Base-by-base conservation (phyloP, 2,329 filamentous ascomycete genomes). In the Colletotrichum acutatum region DNA sequence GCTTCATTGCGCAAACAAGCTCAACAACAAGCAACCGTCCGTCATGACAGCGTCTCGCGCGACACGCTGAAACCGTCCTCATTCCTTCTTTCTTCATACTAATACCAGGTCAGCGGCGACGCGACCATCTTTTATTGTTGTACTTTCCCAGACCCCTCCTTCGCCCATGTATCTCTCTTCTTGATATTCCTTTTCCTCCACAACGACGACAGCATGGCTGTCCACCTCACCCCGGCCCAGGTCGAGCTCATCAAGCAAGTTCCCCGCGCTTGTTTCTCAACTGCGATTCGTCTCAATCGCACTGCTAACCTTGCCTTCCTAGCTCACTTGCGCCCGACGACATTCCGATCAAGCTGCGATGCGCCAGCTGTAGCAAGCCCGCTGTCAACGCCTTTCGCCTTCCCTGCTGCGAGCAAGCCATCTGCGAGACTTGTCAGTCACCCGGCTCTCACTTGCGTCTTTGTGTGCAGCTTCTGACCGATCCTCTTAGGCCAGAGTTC, bases 311-410 rank as follows among this genome's bases (percentile, higher is more conserved):
- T 16, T 19, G 75, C 70, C 59, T 77, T 74, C 65, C 58, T 49
- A 97, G 95, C 82, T 92, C 93, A 62, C 88, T 98, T 73, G 86
- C 90, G 24, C 90, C 93, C 76, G 94, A 96, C 78, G 94, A 97
- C 75, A 95, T 98, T 71, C 97, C 97, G n/a, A 95, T 95, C 79
- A 98, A 98, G 87, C 89, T 99, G 75, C 93, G 95, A 83, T 99
- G 97, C 86, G 95, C 95, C 65, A 94, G 95, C 77, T 99, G 97
- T 84, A 97, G 93, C 85, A 95, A 94, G 82, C 88, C 98, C 71
- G 95, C 95, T 34, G 87, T 97, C 76, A 97, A 98, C 81, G 94
- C 96, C 9, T 97, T 95, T 82, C 94, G 95, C 75, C 87, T 98
- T 32, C 94, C 95, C 1, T 99, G 97, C 84, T 99, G 97, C 83